A percentile compares a stretch with the other conserved stretches of the same genome.
Evolutionary conservation across 1,139 yeast species (phyloP).

Genomic region (Taphrina confusa): DNA sequence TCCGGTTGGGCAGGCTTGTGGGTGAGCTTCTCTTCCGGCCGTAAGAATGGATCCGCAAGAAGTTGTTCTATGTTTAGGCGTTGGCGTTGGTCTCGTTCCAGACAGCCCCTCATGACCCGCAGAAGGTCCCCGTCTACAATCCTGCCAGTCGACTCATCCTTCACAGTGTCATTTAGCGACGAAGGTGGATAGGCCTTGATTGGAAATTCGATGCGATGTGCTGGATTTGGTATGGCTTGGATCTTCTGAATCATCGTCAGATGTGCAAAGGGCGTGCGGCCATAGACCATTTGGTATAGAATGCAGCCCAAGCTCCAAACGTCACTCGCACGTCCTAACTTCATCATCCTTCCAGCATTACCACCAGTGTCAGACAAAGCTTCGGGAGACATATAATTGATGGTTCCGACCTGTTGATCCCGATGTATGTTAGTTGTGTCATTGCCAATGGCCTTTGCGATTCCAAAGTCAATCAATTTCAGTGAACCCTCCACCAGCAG

Average conservation of each 20-base stretch:
- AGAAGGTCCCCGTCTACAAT: constrained; percentile 71
- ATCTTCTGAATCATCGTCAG: constrained; percentile 78
- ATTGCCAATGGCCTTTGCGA: constrained; percentile 91
- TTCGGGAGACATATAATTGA: constrained; percentile 98
- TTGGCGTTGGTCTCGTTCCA: constrained; percentile 68
- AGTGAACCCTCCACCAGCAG: constrained; percentile 79
- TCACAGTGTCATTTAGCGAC: background rate
- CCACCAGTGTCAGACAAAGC: constrained; percentile 66
- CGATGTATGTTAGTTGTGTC: constrained; percentile 88
- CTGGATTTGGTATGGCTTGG: constrained; percentile 84
- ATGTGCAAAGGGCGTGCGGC: constrained; percentile 75
- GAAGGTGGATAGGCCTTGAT: constrained; percentile 42
- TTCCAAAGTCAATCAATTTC: constrained; percentile 93
- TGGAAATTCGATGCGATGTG: constrained; percentile 72
- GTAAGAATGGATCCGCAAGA: constrained; percentile 60
- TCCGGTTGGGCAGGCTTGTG: constrained; percentile 5
- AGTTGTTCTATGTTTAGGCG: constrained; percentile 69
- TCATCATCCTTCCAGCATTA: constrained; percentile 60
- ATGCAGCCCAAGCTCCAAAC: constrained; percentile 99
- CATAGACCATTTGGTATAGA: constrained; percentile 91
- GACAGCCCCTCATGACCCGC: constrained; percentile 71
- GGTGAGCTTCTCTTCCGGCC: constrained; percentile 29
- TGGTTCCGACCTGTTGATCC: constrained; percentile 91
- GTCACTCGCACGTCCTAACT: constrained; percentile 93
- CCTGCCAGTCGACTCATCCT: constrained; percentile 4